Percentiles rank a stretch among this genome's conserved stretches.
Evolutionary conservation across 2,329 filamentous ascomycete genomes (phyloP).

Genomic region (Venturia effusa): DNA sequence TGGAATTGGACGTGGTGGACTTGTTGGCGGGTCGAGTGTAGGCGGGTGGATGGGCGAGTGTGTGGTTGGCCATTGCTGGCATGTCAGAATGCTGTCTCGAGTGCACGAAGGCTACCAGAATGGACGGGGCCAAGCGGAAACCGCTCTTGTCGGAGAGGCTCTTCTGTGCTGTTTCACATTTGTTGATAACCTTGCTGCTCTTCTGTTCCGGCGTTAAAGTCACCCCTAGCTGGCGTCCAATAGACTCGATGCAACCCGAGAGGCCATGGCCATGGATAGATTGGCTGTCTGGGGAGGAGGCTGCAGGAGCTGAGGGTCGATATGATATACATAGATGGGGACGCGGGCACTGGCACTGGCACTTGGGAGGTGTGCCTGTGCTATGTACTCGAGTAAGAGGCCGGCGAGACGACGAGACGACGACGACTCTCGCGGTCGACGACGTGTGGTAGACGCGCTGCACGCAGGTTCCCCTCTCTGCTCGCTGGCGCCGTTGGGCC

Average conservation of each 20-base stretch:
- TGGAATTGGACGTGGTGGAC: neutral
- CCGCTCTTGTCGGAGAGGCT: conserved; percentile 1
- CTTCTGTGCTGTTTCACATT: neutral
- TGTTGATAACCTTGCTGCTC: neutral
- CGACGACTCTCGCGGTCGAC: no score
- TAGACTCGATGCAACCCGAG: neutral
- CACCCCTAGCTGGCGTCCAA: neutral
- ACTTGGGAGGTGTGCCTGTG: neutral
- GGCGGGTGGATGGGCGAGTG: neutral
- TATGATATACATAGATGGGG: neutral
- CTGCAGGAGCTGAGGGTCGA: neutral
- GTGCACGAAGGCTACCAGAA: neutral
- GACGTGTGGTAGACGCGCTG: no score
- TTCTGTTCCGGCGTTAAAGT: neutral
- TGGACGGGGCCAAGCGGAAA: conserved; percentile 1
- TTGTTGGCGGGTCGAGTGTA: no score
- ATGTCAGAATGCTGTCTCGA: conserved; percentile 4
- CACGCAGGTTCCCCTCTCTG: neutral
- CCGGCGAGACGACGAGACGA: no score
- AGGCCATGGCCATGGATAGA: conserved; percentile 4
- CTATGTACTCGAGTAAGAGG: no score
- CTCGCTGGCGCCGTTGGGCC: neutral
- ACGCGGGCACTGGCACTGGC: no score
- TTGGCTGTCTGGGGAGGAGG: neutral
- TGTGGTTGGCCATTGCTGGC: neutral